Conservation (phyloP, 176 grass and related monocot species). For the Paspalum notatum region DNA sequence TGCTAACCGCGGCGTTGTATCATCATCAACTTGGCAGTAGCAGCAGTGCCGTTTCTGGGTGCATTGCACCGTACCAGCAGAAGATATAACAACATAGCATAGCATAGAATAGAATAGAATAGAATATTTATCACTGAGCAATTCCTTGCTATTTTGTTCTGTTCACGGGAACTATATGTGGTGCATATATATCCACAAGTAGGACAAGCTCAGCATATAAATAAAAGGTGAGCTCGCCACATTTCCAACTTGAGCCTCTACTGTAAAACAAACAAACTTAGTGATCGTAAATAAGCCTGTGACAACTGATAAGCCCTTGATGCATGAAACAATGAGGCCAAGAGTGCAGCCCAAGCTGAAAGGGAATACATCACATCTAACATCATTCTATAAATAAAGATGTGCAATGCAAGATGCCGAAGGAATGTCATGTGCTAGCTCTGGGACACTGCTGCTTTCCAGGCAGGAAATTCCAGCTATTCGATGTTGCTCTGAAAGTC, state of each 20-base stretch:
- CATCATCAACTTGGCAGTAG: constrained; percentile 17
- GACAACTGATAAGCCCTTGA: constrained; percentile 5
- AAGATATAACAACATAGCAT: neutral
- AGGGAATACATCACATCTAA: constrained; percentile 30
- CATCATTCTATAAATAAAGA: constrained; percentile 46
- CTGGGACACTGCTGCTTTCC: constrained; percentile 29
- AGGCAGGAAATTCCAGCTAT: constrained; percentile 42
- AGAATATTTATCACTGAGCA: constrained; percentile 26
- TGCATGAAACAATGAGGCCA: neutral
- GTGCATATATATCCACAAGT: constrained; percentile 40
- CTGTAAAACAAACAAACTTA: neutral
- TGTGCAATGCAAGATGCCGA: constrained; percentile 25
- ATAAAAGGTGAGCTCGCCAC: constrained; percentile 14
- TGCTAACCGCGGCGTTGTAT: neutral
- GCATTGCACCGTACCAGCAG: constrained; percentile 17
- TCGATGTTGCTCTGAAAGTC: constrained; percentile 29
- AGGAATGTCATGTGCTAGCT: constrained; percentile 40
- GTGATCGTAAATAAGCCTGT: neutral
- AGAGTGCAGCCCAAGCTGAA: constrained; percentile 16
- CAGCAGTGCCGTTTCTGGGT: constrained; percentile 18
- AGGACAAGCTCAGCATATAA: constrained; percentile 33
- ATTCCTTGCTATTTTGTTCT: constrained; percentile 28
- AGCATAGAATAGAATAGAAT: neutral
- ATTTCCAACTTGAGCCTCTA: constrained; percentile 31
- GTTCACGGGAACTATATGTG: constrained; percentile 24